Conservation (phyloP, 2,329 filamentous ascomycete species). For the Aspergillus sclerotialis region DNA sequence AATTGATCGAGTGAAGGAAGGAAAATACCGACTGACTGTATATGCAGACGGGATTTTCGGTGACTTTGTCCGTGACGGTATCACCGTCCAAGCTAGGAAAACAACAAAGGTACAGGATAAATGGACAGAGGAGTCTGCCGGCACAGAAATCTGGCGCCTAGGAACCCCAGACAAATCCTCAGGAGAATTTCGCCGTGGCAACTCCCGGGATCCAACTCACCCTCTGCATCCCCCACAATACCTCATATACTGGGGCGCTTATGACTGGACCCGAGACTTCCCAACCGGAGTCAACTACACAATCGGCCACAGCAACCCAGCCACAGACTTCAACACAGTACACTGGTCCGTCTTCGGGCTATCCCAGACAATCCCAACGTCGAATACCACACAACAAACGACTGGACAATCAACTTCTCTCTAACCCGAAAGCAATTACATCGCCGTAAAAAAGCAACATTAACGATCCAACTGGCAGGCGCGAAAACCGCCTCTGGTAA, state of each 20-base stretch:
- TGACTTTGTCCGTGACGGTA: constrained; percentile 49
- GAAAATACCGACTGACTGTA: constrained; percentile 56
- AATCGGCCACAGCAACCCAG: constrained; percentile 46
- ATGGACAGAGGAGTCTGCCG: constrained; percentile 51
- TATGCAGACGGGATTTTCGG: constrained; percentile 59
- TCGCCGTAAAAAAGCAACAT: constrained; percentile 44
- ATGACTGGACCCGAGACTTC: constrained; percentile 56
- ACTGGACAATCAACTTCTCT: constrained; percentile 54
- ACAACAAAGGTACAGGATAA: constrained; percentile 31
- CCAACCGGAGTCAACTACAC: constrained; percentile 52
- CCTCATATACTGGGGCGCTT: constrained; percentile 54
- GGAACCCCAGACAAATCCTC: constrained; percentile 56
- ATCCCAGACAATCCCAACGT: constrained; percentile 35
- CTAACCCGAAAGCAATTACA: constrained; percentile 37
- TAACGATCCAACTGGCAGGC: constrained; percentile 58
- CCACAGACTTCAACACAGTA: constrained; percentile 54
- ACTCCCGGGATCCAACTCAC: constrained; percentile 42
- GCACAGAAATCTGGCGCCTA: constrained; percentile 56
- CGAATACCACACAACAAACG: constrained; percentile 37
- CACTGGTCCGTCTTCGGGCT: constrained; percentile 59
- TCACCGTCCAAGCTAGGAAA: constrained; percentile 38
- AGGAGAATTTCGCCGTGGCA: constrained; percentile 56
- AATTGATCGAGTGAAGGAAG: constrained; percentile 50
- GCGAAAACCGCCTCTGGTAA: constrained; percentile 58
- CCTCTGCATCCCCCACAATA: constrained; percentile 51